These are phyloP conservation scores for Penstemon davidsonii DNA, from an alignment of 257 asterid species.

Conservation along the genomic window DNA sequence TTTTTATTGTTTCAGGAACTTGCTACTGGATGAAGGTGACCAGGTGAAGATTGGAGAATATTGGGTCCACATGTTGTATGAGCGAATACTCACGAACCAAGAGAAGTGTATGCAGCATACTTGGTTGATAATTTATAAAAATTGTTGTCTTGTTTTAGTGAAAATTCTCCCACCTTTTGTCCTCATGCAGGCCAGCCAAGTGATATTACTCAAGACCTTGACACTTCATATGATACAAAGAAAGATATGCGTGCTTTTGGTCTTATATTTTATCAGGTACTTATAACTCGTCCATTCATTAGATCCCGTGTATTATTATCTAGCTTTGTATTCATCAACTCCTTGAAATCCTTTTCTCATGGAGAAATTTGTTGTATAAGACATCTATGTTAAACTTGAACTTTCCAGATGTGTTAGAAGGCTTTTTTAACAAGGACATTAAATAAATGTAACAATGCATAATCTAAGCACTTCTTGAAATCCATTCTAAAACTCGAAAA, in stretches of 20 bases:
- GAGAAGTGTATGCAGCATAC: constrained; percentile 36
- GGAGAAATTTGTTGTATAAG: not conserved
- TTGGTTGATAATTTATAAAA: constrained; percentile 7
- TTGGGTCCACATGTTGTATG: constrained; percentile 65
- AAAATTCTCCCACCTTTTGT: constrained; percentile 12
- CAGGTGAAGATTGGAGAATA: constrained; percentile 64
- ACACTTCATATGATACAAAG: constrained; percentile 35
- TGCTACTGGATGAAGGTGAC: constrained; percentile 62
- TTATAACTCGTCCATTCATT: not conserved
- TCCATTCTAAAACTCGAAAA: not conserved
- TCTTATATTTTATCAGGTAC: constrained; percentile 49
- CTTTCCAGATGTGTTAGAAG: too few species aligned
- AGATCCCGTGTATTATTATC: not conserved
- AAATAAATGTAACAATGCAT: too few species aligned
- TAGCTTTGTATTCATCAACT: not conserved
- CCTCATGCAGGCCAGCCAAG: constrained; percentile 29
- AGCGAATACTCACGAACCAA: constrained; percentile 45
- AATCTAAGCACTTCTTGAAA: too few species aligned
- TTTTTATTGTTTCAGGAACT: constrained; percentile 41
- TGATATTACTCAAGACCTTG: constrained; percentile 25
- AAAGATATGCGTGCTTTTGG: constrained; percentile 56
- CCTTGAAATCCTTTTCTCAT: not conserved
- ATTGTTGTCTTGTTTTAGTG: not conserved
- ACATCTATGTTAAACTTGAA: not conserved
- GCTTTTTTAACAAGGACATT: too few species aligned